Conservation (phyloP, 2,329 filamentous ascomycete genomes). For the Shiraia bambusicola region DNA sequence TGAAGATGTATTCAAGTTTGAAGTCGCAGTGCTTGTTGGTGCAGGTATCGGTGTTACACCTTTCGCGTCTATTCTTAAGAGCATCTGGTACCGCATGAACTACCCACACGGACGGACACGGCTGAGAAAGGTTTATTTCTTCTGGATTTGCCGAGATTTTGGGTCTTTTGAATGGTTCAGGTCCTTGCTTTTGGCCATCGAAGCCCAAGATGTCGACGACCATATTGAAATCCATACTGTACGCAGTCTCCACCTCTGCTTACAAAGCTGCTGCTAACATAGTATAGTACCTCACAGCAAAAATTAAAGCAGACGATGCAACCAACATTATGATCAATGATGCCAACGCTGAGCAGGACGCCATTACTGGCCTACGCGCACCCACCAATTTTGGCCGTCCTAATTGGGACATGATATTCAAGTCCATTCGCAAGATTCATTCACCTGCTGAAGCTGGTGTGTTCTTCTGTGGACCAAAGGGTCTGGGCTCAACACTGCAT, state of each 20-base stretch:
- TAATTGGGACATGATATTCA: slow-evolving; percentile 90
- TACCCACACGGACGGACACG: slow-evolving; percentile 78
- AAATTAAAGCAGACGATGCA: slow-evolving; percentile 81
- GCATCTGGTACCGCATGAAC: slow-evolving; percentile 92
- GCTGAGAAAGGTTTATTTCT: slow-evolving; percentile 85
- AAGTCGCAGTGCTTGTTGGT: slow-evolving; percentile 54
- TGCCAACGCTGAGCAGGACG: slow-evolving; percentile 78
- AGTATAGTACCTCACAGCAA: slow-evolving; percentile 72
- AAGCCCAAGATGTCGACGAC: slow-evolving; percentile 80
- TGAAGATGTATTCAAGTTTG: slow-evolving; percentile 78
- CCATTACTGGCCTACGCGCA: slow-evolving; percentile 78
- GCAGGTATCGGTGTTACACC: slow-evolving; percentile 56
- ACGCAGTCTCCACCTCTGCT: slow-evolving; percentile 21
- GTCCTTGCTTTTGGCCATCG: slow-evolving; percentile 78
- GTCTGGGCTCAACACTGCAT: slow-evolving; percentile 72
- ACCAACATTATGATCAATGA: slow-evolving; percentile 94
- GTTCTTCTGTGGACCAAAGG: slow-evolving; percentile 83
- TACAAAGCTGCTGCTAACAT: slow-evolving; percentile 12
- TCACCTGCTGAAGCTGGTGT: slow-evolving; percentile 46
- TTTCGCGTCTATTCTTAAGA: slow-evolving; percentile 65
- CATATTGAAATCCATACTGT: slow-evolving; percentile 83
- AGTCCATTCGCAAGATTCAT: slow-evolving; percentile 73
- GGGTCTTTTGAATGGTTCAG: slow-evolving; percentile 90
- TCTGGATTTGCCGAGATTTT: slow-evolving; percentile 89
- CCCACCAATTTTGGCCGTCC: slow-evolving; percentile 84